These are phyloP conservation scores for Tylopilus sp. DNA, from an alignment of 1,284 basidiomycete genomes.

Conservation along the genomic window DNA sequence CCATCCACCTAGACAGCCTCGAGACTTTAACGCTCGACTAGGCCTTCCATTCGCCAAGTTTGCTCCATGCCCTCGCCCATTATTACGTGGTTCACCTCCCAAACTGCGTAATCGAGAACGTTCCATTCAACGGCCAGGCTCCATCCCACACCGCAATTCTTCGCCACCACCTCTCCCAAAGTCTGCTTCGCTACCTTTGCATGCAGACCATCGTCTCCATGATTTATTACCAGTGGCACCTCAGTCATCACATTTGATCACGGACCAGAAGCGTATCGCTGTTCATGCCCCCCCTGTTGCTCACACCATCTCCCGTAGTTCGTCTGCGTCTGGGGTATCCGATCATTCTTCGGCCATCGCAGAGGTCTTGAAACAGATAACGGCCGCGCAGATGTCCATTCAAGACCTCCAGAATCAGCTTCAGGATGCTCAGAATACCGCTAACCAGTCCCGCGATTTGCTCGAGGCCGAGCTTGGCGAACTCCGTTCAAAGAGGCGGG, in stretches of 20 bases:
- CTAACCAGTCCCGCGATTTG: conserved; percentile 58
- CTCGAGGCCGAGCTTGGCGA: conserved; percentile 74
- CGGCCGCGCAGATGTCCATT: conserved; percentile 61
- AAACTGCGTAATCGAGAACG: conserved; percentile 58
- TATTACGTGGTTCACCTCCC: conserved; percentile 45
- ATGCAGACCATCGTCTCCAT: conserved; percentile 38
- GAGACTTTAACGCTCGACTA: conserved; percentile 22
- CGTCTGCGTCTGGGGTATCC: conserved; percentile 25
- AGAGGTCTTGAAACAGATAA: conserved; percentile 77
- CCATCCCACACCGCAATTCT: conserved; percentile 47
- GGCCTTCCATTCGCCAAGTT: conserved; percentile 52
- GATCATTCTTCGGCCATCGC: conserved; percentile 71
- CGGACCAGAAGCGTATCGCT: conserved; percentile 36
- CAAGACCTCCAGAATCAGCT: conserved; percentile 78
- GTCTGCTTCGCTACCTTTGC: conserved; percentile 72
- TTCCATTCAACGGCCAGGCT: conserved; percentile 40
- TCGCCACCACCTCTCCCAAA: conserved; percentile 81
- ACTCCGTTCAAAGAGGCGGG: conserved; percentile 72
- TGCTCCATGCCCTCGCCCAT: conserved; percentile 39
- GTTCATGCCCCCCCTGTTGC: conserved; percentile 35
- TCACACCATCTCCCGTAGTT: conserved; percentile 27
- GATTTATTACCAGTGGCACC: conserved; percentile 31
- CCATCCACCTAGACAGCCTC: not conserved
- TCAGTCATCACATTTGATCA: conserved; percentile 36
- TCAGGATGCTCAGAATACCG: conserved; percentile 58